Conservation (phyloP, 2,329 filamentous ascomycete genomes). For the Clarireedia sp. region DNA sequence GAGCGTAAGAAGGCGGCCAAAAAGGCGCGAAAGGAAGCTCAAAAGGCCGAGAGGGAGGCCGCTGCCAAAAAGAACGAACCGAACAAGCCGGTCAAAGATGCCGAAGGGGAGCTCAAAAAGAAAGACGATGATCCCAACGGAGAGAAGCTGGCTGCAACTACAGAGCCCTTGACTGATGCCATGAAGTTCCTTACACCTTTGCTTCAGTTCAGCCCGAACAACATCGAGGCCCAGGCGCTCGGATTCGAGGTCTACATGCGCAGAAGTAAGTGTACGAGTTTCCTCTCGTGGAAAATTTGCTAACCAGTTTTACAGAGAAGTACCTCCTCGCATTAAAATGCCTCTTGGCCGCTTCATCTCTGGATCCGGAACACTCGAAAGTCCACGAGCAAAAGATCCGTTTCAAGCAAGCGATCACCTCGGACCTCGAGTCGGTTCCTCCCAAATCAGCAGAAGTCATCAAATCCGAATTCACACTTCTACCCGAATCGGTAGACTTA, state of each 20-base stretch:
- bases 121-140: conserved; percentile 86
- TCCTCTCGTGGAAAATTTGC: conserved; percentile 4
- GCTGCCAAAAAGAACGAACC: conserved; percentile 78
- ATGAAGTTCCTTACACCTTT: conserved; percentile 79
- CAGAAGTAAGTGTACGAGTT: conserved; percentile 52
- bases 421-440: conserved; percentile 50
- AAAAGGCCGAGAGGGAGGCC: conserved; percentile 67
- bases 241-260: conserved; percentile 88
- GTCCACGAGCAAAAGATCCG: conserved; percentile 68
- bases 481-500: conserved; percentile 51
- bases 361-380: conserved; percentile 62
- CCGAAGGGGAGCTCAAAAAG: conserved; percentile 66
- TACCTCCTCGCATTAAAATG: conserved; percentile 81
- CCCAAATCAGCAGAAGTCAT: conserved; percentile 62
- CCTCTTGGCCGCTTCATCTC: conserved; percentile 61
- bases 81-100: conserved; percentile 58
- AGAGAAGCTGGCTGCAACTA: conserved; percentile 68
- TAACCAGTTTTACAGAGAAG: conserved; percentile 54
- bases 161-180: conserved; percentile 75
- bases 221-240: conserved; percentile 70
- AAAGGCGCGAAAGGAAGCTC: conserved; percentile 78
- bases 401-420: conserved; percentile 56
- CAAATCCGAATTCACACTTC: conserved; percentile 55
- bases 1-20: conserved; percentile 83
- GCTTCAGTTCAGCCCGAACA: conserved; percentile 73